Evolutionary conservation across 345 rosid species (phyloP), one percentile per base, ranked within the genome.

Genomic region (Eucalyptus caleyi): DNA sequence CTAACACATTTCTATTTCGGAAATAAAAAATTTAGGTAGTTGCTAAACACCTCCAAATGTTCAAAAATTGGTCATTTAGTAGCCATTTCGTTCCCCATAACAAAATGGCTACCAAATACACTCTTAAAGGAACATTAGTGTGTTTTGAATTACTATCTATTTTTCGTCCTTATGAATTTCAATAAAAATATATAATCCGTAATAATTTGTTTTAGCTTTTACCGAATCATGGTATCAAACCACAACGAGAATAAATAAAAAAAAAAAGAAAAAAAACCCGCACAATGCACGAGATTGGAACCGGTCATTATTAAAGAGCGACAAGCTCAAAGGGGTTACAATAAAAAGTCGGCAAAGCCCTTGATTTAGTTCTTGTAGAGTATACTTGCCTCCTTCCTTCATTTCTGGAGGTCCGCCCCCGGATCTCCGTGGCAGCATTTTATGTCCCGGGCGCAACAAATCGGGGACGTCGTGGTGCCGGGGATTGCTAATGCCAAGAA

Each of bases 211-310:
- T 10, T 37, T 53, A 34, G 69, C 27, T 18, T 37, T 72, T 53
- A 34, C 26, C 8, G 4, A 34, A 37, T 53, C 24, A 53, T 19
- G 56, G 24, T 8, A 72, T 72, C 82, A 37, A 72, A 72, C 8
- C 12, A 18, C 21, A 34, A 34, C 26, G 26, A 34, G 81, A 34
- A 69, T 18, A 18, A 16, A 11, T 0, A 47, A 34, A 32, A 3
- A 15, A 5, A 2, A 16, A 3, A 15, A 5, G 1, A 16, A 4
- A 21, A 32, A 69, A 19, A 16, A 34, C 1, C 81, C 2, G 11
- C 5, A 0, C 7, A 8, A 9, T 34, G 42, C 81, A 37, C 26
- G 82, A 21, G 45, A 72, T 72, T 72, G 12, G 26, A 37, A 72
- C 26, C 12, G 11, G 14, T 19, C 40, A 10, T 72, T 10, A 72